Percentiles rank a stretch among this genome's conserved stretches.
Evolutionary conservation across 495 filamentous ascomycete genomes (phyloP).

Genomic region (Pyronema domesticum): DNA sequence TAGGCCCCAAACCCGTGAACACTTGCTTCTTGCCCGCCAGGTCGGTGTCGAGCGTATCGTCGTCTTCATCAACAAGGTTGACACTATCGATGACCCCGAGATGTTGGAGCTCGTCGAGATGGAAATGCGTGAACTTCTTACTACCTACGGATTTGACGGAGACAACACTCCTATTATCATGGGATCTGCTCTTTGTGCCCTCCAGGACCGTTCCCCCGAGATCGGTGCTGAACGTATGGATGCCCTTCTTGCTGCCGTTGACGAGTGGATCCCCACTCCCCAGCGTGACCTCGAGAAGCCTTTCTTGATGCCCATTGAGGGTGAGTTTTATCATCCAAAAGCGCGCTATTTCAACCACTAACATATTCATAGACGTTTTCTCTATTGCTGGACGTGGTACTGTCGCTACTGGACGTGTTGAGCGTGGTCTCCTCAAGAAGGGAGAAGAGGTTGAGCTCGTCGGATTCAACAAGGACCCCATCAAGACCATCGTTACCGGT

Average conservation of each 20-base stretch:
- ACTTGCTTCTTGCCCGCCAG: constrained; percentile 91
- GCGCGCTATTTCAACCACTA: neutral
- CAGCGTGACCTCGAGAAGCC: constrained; percentile 84
- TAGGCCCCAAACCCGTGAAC: constrained; percentile 93
- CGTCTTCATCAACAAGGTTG: constrained; percentile 99
- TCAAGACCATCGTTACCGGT: constrained; percentile 98
- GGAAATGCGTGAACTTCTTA: constrained; percentile 96
- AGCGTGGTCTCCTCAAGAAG: constrained; percentile 82
- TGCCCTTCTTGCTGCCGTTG: constrained; percentile 72
- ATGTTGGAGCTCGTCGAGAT: constrained; percentile 99
- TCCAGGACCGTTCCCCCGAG: constrained; percentile 74
- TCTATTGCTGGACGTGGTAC: constrained; percentile 95
- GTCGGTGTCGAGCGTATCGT: constrained; percentile 95
- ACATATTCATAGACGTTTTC: constrained; percentile 53
- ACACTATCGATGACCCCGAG: constrained; percentile 86
- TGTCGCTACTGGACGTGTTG: constrained; percentile 88
- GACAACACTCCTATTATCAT: constrained; percentile 93
- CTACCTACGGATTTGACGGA: constrained; percentile 86
- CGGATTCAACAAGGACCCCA: constrained; percentile 53
- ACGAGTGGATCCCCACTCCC: constrained; percentile 91
- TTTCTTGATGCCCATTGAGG: constrained; percentile 93
- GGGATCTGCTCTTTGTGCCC: constrained; percentile 86
- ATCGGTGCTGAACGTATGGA: constrained; percentile 76
- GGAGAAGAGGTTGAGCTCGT: constrained; percentile 86
- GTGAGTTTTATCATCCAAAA: constrained; percentile 2